A percentile compares a stretch with the other conserved stretches of the same genome.
Conservation (phyloP, 345 rosid species). For the Microcos paniculata region DNA sequence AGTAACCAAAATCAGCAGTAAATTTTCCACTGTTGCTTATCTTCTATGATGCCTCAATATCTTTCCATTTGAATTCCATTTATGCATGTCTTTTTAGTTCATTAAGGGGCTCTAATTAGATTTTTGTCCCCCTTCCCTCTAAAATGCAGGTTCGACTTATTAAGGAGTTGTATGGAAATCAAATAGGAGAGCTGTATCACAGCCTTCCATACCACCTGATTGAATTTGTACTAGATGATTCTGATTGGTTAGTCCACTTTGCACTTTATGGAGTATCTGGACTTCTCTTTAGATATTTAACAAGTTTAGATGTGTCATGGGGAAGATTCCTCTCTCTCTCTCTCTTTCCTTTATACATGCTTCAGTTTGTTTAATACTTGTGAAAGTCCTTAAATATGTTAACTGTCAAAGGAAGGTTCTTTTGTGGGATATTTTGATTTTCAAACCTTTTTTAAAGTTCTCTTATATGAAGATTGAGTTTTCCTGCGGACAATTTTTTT, state of each 20-base stretch:
- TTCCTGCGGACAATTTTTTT: background rate
- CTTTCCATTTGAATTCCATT: background rate
- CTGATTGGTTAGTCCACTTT: constrained; percentile 65
- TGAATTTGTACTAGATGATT: constrained; percentile 74
- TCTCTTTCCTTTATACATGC: no score
- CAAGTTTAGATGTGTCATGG: background rate
- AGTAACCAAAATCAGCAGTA: background rate
- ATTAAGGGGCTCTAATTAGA: background rate
- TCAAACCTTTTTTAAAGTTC: background rate
- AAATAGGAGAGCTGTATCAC: constrained; percentile 83
- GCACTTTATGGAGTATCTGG: background rate
- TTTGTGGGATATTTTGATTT: background rate
- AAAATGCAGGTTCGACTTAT: constrained; percentile 73
- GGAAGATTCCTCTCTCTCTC: no score
- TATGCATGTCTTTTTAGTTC: background rate
- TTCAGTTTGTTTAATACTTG: no score
- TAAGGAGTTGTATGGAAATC: constrained; percentile 92
- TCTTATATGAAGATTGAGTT: background rate
- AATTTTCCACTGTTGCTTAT: background rate
- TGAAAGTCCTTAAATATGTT: no score
- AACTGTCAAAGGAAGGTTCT: background rate
- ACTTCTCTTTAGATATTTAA: background rate
- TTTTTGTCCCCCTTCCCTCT: background rate
- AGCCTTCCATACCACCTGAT: constrained; percentile 94
- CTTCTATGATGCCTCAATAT: background rate